phyloP scores from a whole-genome alignment of 371 early-diverging fungal genomes.

The Rhizopus delemar region DNA sequence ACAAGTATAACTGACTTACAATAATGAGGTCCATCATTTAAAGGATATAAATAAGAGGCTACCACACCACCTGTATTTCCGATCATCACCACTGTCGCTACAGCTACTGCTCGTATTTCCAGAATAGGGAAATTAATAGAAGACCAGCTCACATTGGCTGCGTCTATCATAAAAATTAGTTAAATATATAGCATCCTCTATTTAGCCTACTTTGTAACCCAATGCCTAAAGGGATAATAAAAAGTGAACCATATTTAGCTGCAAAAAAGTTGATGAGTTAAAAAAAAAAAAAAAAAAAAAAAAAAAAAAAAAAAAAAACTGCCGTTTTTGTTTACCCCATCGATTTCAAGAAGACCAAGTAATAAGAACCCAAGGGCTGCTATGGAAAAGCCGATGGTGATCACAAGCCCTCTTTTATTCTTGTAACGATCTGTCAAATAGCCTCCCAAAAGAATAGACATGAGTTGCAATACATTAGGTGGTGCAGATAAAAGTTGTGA shows the following conservation, averaged over 20 bases:
- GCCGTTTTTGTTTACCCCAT: constrained; percentile 27
- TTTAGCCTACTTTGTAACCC: constrained; percentile 30
- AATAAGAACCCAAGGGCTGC: constrained; percentile 26
- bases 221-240: constrained; percentile 25
- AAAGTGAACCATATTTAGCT: constrained; percentile 23
- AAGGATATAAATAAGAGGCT: constrained; percentile 40
- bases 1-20: constrained; percentile 15
- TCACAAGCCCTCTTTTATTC: constrained; percentile 25
- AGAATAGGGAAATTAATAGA: constrained; percentile 35
- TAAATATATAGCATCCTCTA: background rate
- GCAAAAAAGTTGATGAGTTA: background rate
- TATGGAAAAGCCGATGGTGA: constrained; percentile 22
- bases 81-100: constrained; percentile 43
- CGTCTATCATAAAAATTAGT: constrained; percentile 9
- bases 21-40: constrained; percentile 28
- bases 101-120: constrained; percentile 36
- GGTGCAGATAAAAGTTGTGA: constrained; percentile 48
- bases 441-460: constrained; percentile 26
- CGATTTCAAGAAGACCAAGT: constrained; percentile 21
- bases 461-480: constrained; percentile 26
- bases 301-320: background rate
- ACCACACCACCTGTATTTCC: constrained; percentile 42
- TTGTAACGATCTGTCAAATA: constrained; percentile 28
- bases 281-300: background rate
- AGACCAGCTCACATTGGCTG: constrained; percentile 40